phyloP scores from a whole-genome alignment of 768 basidiomycete genomes.

The Pleurotus pulmonarius region DNA sequence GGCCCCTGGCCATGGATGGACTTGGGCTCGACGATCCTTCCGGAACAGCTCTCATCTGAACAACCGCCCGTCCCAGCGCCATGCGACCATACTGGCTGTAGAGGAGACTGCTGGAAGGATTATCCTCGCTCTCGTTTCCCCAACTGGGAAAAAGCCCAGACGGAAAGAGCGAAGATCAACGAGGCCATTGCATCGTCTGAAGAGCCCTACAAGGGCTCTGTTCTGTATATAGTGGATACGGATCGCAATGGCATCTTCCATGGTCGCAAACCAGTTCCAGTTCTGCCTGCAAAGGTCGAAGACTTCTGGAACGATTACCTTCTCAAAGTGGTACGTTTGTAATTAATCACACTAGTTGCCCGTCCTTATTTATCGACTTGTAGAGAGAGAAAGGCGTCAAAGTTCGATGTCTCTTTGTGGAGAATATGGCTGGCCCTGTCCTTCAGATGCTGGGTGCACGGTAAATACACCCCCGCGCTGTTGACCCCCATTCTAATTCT shows the following conservation, averaged over 20 bases:
- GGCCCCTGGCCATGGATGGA: slow-evolving; percentile 31
- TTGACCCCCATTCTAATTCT: background rate
- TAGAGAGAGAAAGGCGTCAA: slow-evolving; percentile 22
- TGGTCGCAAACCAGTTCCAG: background rate
- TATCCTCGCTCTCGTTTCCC: slow-evolving; percentile 39
- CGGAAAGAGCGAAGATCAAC: slow-evolving; percentile 27
- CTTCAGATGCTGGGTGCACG: slow-evolving; percentile 33
- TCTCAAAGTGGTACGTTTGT: slow-evolving; percentile 14
- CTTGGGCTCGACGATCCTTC: slow-evolving; percentile 1
- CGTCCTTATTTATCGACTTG: background rate
- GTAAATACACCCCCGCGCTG: slow-evolving; percentile 15
- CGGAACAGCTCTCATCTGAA: background rate
- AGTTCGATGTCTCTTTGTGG: slow-evolving; percentile 32
- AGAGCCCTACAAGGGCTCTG: background rate
- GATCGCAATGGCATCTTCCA: background rate
- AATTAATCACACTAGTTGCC: background rate
- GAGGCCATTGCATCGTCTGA: slow-evolving; percentile 1
- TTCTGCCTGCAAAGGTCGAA: slow-evolving; percentile 9
- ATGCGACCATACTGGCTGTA: slow-evolving; percentile 7
- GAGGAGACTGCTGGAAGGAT: slow-evolving; percentile 19
- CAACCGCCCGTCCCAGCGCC: slow-evolving; percentile 1
- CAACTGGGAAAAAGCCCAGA: slow-evolving; percentile 36
- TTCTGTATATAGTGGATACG: background rate
- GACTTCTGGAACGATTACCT: slow-evolving; percentile 24
- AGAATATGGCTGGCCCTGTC: slow-evolving; percentile 26